Base-by-base conservation (phyloP, 2,329 filamentous ascomycete genomes). In the Cladorrhinum sp. region DNA sequence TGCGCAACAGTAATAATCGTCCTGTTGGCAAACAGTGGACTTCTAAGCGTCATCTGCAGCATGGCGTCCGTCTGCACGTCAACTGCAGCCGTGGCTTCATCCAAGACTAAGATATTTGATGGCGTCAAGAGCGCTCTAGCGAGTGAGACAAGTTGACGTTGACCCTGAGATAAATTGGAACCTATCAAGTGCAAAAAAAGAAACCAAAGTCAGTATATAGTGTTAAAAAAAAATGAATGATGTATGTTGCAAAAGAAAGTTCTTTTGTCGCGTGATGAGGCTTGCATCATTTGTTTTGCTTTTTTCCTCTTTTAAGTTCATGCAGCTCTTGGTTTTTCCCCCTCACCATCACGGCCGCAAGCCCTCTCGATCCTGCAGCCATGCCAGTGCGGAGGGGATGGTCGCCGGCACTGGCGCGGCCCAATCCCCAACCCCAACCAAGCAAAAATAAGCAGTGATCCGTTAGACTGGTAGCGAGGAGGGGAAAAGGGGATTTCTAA, bases 1-100 rank as follows among this genome's bases (percentile, higher is more conserved):
- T 99, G 95, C 24, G 95, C 95, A 70, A 99, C 96, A 1, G 95
- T 99, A 75, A 99, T 96, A 75, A 99, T 98, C 38, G 95, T 99
- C 57, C 92, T 87, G 75, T 97, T 92, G 63, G 88, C 83, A 78
- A 99, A 99, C 16, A 88, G 74, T 22, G 84, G 81, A 36, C 83
- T 83, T 32, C 86, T 81, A 58, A 88, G 77, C 24, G 86, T 89
- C 52, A 76, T 76, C 76, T 89, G 86, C 58, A 89, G 77, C 77
- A 88, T 78, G 58, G 84, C 84, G 70, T 89, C 86, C 23, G 86
- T 89, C 76, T 89, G 82, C 48, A 89, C 80, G 71, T 89, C 85
- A 10, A 88, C 84, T 23, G 81, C 85, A 67, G 92, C 92, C 27
- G 95, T 99, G 61, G 96, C 95, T 82, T 99, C 95, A 73, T 99